Evolutionary conservation across 768 basidiomycete species (phyloP).

Genomic region (Lyophyllum atratum): DNA sequence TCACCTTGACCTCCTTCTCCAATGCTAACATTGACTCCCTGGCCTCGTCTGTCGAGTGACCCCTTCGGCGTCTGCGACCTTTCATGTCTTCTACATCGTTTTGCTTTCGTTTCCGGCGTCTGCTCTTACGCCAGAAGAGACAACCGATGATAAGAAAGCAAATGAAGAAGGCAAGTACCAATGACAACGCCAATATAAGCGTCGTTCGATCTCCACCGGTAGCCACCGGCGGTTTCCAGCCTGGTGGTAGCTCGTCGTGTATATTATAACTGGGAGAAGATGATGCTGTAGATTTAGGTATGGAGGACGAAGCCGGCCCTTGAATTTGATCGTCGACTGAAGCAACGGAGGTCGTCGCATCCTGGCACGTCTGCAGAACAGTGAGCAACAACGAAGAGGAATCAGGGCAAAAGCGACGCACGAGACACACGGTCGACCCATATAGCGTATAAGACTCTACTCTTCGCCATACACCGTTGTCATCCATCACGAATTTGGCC

Average conservation of each 20-base stretch:
- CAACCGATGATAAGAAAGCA: constrained; percentile 61
- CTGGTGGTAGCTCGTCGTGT: constrained; percentile 49
- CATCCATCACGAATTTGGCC: constrained; percentile 51
- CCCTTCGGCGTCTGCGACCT: constrained; percentile 26
- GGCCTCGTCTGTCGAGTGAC: constrained; percentile 22
- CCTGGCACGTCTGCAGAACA: constrained; percentile 23
- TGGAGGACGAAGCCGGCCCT: constrained; percentile 18
- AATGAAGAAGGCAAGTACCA: constrained; percentile 64
- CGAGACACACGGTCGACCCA: constrained; percentile 68
- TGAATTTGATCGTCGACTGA: constrained; percentile 36
- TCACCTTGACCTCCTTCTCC: constrained; percentile 48
- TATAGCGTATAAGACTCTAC: constrained; percentile 60
- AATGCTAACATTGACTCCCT: constrained; percentile 26
- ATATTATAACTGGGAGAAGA: constrained; percentile 29
- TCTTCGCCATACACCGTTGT: constrained; percentile 61
- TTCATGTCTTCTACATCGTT: constrained; percentile 60
- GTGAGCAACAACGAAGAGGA: neutral
- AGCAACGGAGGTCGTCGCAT: constrained; percentile 25
- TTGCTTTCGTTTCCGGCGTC: constrained; percentile 29
- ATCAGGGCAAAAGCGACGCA: constrained; percentile 30
- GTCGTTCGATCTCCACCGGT: constrained; percentile 37
- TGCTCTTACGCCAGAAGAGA: constrained; percentile 58
- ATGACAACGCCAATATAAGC: constrained; percentile 57
- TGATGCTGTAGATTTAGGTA: constrained; percentile 18
- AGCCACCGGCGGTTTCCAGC: constrained; percentile 41